Base-by-base conservation (phyloP, 495 filamentous ascomycete species). In the Aspergillus coremiiformis region DNA sequence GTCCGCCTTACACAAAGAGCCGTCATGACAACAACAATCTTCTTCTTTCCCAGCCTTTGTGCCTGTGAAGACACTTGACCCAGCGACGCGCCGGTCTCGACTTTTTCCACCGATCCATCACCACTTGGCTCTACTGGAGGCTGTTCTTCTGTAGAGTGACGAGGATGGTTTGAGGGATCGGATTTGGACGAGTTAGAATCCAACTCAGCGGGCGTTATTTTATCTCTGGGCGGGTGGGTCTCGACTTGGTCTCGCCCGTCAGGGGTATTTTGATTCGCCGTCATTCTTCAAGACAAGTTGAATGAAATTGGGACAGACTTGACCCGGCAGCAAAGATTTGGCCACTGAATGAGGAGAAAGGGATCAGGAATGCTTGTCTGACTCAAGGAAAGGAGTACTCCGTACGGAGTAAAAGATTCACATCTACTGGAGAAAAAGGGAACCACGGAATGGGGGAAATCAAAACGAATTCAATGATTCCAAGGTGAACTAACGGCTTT, bases 21-120 rank as follows among this genome's bases (percentile, higher is more conserved):
- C 4, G 46, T 49, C 76, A 80, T 80, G 21, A 80, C 72, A 17
- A 77, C 57, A 3, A 65, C 55, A 27, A 76, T 70, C 63, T 78
- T 75, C 49, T 71, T 72, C 57, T 71, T 74, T 22, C 74, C 73
- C 62, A 78, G 60, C 43, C 67, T 67, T 8, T 69, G 62, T 2
- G 67, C 66, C 55, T 76, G 69, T 0, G 73, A 74, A 1, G 66
- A 61, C 2, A 63, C 59, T 15, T 59, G 63, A 32, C 68, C 69
- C n/a, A 73, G 59, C 39, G 67, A 51, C 12, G 60, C 56, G 7
- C 59, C 66, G 6, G 51, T 52, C 2, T 51, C 11, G 12, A 50
- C 42, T 22, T 64, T 62, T 39, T 69, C 66, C 3, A 53, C 42
- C 10, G 54, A 39, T 20, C 46, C 57, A 42, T 69, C 57, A 20